Conservation (phyloP, 257 asterid species). For the Lycium ferocissimum region DNA sequence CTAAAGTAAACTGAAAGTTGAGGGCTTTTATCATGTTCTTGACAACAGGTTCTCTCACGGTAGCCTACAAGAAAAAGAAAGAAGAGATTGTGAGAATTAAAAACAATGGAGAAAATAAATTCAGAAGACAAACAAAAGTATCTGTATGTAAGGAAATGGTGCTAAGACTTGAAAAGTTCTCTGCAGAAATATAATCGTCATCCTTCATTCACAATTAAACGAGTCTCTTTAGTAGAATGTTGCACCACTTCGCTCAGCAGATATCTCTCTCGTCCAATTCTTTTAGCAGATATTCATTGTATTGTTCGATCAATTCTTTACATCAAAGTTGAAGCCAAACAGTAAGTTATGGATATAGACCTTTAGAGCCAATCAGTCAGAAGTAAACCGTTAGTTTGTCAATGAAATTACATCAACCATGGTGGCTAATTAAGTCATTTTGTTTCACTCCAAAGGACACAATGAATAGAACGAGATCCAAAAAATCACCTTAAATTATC, state of each 20-base stretch:
- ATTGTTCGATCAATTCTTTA: not conserved
- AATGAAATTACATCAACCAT: not conserved
- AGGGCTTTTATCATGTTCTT: slow-evolving; percentile 88
- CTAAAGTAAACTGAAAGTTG: slow-evolving; percentile 82
- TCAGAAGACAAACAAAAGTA: not conserved
- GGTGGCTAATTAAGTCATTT: not conserved
- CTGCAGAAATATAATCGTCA: not conserved
- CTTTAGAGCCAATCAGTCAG: not conserved
- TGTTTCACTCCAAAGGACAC: not conserved
- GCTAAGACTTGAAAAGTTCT: not conserved
- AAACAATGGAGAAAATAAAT: not conserved
- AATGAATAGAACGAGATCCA: not conserved
- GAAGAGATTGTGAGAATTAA: not conserved
- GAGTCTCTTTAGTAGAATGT: not conserved
- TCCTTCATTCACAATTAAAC: not conserved
- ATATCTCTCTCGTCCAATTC: not conserved
- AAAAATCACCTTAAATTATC: not conserved
- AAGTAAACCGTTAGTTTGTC: not conserved
- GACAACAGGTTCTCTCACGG: slow-evolving; percentile 84
- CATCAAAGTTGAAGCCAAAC: not conserved
- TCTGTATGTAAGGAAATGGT: not conserved
- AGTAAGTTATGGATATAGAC: too few species aligned
- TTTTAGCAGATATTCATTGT: not conserved
- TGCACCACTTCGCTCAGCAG: not conserved
- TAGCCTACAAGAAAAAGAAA: slow-evolving; percentile 60